Conservation (phyloP, 2,329 filamentous ascomycete genomes). For the Epichloe hybrida region DNA sequence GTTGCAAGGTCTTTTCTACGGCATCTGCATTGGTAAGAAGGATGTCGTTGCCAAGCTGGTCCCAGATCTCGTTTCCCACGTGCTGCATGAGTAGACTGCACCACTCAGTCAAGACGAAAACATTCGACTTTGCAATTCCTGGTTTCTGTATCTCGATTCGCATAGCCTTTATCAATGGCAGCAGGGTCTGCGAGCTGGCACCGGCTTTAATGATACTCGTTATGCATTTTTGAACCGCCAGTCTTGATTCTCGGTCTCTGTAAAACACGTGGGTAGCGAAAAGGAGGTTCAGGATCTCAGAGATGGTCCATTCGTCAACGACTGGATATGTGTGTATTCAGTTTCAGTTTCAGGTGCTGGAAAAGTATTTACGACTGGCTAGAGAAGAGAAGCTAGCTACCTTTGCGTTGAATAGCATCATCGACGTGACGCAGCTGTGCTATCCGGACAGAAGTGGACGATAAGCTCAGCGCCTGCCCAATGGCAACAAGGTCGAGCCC, state of each 20-base stretch:
- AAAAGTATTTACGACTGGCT: not conserved
- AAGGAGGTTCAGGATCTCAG: slow-evolving; percentile 53
- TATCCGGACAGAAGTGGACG: slow-evolving; percentile 45
- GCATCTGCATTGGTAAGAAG: slow-evolving; percentile 57
- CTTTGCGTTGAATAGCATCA: slow-evolving; percentile 31
- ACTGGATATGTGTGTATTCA: slow-evolving; percentile 14
- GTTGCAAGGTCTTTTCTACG: slow-evolving; percentile 63
- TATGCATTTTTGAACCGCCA: slow-evolving; percentile 72
- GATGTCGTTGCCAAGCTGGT: slow-evolving; percentile 49
- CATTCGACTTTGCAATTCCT: slow-evolving; percentile 63
- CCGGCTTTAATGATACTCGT: slow-evolving; percentile 47
- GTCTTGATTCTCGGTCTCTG: slow-evolving; percentile 69
- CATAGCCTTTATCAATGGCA: slow-evolving; percentile 52
- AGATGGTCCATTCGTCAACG: slow-evolving; percentile 34
- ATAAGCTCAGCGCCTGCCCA: slow-evolving; percentile 42
- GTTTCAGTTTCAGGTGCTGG: not conserved
- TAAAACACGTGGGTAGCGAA: slow-evolving; percentile 85
- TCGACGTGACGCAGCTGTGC: slow-evolving; percentile 40
- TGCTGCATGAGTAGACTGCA: slow-evolving; percentile 66
- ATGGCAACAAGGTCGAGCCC: slow-evolving; percentile 36
- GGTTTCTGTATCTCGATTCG: slow-evolving; percentile 62
- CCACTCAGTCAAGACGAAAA: slow-evolving; percentile 88
- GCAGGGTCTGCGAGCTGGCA: slow-evolving; percentile 41
- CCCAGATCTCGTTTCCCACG: slow-evolving; percentile 49
- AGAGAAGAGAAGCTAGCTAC: not conserved